A percentile compares a stretch with the other conserved stretches of the same genome.
These are phyloP conservation scores for Colletotrichum sp. DNA, from an alignment of 2,329 filamentous ascomycete genomes.

Conservation along the genomic window DNA sequence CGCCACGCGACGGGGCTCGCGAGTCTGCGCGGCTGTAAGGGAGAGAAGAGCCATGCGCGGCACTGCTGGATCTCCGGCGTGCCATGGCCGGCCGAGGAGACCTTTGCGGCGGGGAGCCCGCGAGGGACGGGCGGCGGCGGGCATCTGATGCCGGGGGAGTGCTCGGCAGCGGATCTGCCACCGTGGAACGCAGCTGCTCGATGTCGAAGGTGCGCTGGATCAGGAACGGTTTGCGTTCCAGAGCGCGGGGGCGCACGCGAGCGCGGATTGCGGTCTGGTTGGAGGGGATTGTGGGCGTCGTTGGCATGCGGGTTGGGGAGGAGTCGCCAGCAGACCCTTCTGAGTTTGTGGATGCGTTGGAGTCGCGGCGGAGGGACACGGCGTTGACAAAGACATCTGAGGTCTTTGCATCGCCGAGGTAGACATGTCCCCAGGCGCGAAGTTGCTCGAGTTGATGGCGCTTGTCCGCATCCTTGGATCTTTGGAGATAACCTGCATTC, in stretches of 20 bases:
- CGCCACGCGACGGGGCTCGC: constrained; percentile 26
- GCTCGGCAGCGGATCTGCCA: constrained; percentile 39
- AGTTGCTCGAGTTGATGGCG: constrained; percentile 35
- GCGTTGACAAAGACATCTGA: constrained; percentile 52
- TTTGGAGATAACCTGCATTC: constrained; percentile 5
- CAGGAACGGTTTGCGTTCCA: constrained; percentile 48
- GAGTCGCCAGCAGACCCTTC: constrained; percentile 1
- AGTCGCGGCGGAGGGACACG: constrained; percentile 41
- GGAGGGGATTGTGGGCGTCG: background rate
- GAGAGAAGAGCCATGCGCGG: constrained; percentile 15
- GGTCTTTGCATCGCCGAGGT: constrained; percentile 43
- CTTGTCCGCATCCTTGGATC: constrained; percentile 8
- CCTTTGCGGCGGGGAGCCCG: background rate
- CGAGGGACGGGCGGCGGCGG: constrained; percentile 9
- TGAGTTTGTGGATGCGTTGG: constrained; percentile 25
- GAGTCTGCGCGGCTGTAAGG: constrained; percentile 18
- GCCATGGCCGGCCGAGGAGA: constrained; percentile 11
- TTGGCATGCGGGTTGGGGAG: background rate
- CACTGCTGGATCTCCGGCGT: constrained; percentile 28
- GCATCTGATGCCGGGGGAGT: background rate
- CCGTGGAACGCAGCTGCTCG: constrained; percentile 48
- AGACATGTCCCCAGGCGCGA: constrained; percentile 44
- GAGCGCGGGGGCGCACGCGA: constrained; percentile 44
- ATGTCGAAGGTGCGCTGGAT: constrained; percentile 58
- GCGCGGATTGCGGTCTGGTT: constrained; percentile 43